These are phyloP conservation scores for Stropharia rugosoannulata DNA, from an alignment of 768 basidiomycete genomes.

Conservation along the genomic window DNA sequence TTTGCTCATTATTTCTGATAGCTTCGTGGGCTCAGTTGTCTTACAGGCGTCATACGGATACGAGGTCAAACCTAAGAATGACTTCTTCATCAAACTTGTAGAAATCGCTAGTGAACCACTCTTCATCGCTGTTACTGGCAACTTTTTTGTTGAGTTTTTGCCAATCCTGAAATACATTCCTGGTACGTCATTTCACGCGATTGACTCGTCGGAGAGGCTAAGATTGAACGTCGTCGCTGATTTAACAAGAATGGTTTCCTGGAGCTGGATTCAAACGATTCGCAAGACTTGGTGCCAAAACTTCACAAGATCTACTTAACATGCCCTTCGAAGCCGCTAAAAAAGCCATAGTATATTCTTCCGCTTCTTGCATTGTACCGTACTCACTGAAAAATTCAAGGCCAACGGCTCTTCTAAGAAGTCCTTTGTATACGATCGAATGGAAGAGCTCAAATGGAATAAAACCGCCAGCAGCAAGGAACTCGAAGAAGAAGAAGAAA, in stretches of 20 bases:
- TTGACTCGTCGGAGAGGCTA: too few relatives aligned
- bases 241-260: too few relatives aligned
- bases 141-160: constrained; percentile 38
- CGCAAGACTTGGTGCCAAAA: too few relatives aligned
- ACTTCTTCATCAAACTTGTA: constrained; percentile 36
- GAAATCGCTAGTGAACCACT: constrained; percentile 30
- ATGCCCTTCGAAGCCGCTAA: too few relatives aligned
- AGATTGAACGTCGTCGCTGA: too few relatives aligned
- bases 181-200: constrained; percentile 11
- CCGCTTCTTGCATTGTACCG: too few relatives aligned
- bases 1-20: constrained; percentile 2
- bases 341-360: too few relatives aligned
- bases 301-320: too few relatives aligned
- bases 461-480: neutral
- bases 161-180: constrained; percentile 31
- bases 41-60: constrained; percentile 42
- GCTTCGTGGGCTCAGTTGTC: constrained; percentile 32
- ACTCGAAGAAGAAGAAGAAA: constrained; percentile 23
- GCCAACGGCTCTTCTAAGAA: constrained; percentile 18
- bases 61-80: constrained; percentile 29
- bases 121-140: constrained; percentile 29
- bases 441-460: constrained; percentile 15
- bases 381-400: constrained; percentile 10
- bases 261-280: too few relatives aligned
- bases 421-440: constrained; percentile 25